Evolutionary conservation across 2,329 filamentous ascomycete genomes (phyloP).

Genomic region (Seiridium cupressi): DNA sequence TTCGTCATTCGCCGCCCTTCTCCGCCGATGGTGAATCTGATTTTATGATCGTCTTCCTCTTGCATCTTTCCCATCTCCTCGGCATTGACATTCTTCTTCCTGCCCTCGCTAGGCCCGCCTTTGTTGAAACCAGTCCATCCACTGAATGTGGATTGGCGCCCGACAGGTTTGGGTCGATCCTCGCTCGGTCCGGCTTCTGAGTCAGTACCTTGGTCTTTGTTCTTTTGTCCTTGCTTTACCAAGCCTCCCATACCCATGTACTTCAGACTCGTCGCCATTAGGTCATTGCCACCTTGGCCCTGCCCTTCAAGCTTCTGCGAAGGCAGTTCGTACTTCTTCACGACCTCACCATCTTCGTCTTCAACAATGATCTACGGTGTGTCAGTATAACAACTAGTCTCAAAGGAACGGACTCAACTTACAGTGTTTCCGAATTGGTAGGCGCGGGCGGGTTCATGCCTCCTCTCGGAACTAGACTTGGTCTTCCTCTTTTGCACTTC

Average conservation of each 20-base stretch:
- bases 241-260: slow-evolving; percentile 52
- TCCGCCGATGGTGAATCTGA: slow-evolving; percentile 74
- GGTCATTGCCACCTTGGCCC: slow-evolving; percentile 28
- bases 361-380: slow-evolving; percentile 74
- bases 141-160: slow-evolving; percentile 35
- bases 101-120: slow-evolving; percentile 26
- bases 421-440: slow-evolving; percentile 83
- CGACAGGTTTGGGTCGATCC: slow-evolving; percentile 20
- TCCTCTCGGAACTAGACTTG: slow-evolving; percentile 53
- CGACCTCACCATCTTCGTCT: slow-evolving; percentile 81
- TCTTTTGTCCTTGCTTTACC: slow-evolving; percentile 38
- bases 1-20: slow-evolving; percentile 76
- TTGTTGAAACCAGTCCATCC: slow-evolving; percentile 50
- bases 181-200: slow-evolving; percentile 22
- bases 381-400: slow-evolving; percentile 22
- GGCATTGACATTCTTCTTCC: slow-evolving; percentile 33
- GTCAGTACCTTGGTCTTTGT: slow-evolving; percentile 14
- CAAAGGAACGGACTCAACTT: slow-evolving; percentile 26
- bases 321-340: slow-evolving; percentile 79
- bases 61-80: slow-evolving; percentile 45
- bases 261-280: slow-evolving; percentile 46
- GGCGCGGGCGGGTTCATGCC: slow-evolving; percentile 71
- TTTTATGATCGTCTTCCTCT: slow-evolving; percentile 59
- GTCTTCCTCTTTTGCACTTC: slow-evolving; percentile 62
- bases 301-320: slow-evolving; percentile 40